Percentiles rank a stretch among this genome's conserved stretches.
Conservation (phyloP, 83 land plant species). For the Picea mariana region DNA sequence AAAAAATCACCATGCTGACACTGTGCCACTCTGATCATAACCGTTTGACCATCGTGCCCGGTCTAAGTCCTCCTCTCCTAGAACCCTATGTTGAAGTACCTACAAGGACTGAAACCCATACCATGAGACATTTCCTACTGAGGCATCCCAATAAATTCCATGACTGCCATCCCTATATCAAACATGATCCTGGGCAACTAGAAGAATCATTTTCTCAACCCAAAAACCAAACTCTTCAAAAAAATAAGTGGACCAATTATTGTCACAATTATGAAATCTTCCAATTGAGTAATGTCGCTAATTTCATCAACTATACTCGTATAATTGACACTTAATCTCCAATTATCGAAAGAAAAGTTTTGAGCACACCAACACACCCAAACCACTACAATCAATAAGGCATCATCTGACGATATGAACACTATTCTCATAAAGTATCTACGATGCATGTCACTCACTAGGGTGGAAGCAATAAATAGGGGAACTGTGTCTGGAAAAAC, state of each 20-base stretch:
- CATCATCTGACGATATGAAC: background rate
- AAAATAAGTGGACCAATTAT: background rate
- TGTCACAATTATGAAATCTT: background rate
- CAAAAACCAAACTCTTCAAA: background rate
- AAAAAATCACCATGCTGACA: too few relatives aligned
- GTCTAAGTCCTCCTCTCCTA: too few relatives aligned
- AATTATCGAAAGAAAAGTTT: background rate
- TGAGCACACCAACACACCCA: background rate
- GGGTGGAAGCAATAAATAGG: background rate
- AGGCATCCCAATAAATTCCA: too few relatives aligned
- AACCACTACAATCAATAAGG: background rate
- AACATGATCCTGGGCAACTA: background rate
- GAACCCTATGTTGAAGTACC: too few relatives aligned
- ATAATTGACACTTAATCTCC: background rate
- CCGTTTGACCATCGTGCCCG: too few relatives aligned
- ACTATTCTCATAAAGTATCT: too few relatives aligned
- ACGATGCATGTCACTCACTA: background rate
- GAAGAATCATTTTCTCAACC: background rate
- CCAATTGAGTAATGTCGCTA: background rate
- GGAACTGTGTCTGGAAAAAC: background rate
- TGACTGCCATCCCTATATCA: background rate
- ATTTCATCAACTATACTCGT: background rate
- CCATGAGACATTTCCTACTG: too few relatives aligned
- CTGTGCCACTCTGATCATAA: too few relatives aligned
- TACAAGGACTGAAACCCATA: too few relatives aligned